phyloP scores from a whole-genome alignment of 2,329 filamentous ascomycete genomes.

The Pseudogymnoascus sp. region DNA sequence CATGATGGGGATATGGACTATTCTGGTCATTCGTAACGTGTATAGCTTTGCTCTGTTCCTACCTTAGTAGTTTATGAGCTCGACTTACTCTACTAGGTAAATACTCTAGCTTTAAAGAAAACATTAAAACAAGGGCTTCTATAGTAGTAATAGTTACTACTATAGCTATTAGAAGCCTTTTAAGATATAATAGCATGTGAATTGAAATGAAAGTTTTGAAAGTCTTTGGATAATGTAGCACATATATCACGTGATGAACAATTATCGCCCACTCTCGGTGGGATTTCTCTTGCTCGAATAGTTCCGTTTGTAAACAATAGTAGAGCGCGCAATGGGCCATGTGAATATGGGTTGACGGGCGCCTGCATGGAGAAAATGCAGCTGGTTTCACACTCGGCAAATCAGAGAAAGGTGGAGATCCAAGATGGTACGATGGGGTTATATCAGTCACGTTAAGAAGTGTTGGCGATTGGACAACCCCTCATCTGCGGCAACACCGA shows the following conservation, averaged over 20 bases:
- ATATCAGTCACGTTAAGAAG: not conserved
- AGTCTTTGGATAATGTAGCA: too few relatives aligned
- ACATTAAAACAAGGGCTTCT: too few relatives aligned
- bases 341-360: slow-evolving; percentile 2
- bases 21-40: not conserved
- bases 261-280: too few relatives aligned
- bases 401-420: slow-evolving; percentile 2
- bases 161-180: too few relatives aligned
- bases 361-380: slow-evolving; percentile 3
- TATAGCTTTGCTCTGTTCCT: not conserved
- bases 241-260: too few relatives aligned
- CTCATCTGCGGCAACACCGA: slow-evolving; percentile 6
- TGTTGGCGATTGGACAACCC: slow-evolving; percentile 8
- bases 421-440: not conserved
- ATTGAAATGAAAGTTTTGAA: too few relatives aligned
- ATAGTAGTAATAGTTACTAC: too few relatives aligned
- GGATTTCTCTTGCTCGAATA: not conserved
- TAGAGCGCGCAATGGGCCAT: not conserved
- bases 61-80: too few relatives aligned
- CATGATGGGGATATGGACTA: not conserved
- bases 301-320: slow-evolving; percentile 9
- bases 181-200: too few relatives aligned
- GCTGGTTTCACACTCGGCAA: slow-evolving; percentile 2
- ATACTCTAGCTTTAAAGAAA: too few relatives aligned
- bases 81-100: too few relatives aligned